Base-by-base conservation (phyloP, 2,329 filamentous ascomycete species). In the Exserohilum turcica region DNA sequence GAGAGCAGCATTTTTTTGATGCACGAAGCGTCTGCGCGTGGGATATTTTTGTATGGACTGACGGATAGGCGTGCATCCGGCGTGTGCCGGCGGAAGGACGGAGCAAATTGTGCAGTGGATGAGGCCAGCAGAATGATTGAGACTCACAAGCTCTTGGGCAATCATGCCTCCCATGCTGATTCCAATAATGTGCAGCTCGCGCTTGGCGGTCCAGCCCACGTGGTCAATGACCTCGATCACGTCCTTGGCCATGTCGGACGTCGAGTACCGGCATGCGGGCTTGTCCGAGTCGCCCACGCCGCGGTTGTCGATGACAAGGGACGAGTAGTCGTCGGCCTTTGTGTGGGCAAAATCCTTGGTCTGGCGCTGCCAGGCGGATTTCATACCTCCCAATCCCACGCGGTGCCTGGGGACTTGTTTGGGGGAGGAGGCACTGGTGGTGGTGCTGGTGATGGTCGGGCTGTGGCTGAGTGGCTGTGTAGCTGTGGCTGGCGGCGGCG, bases 91-190 rank as follows among this genome's bases (percentile, higher is more conserved):
- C 42, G 16, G 31, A 32, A 21, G 33, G 58, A 60, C 57, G 49
- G 43, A 33, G 52, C 8, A 40, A 43, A 31, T 43, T 49, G 15
- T 31, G 18, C 55, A 44, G 42, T 46, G 19, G 36, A 15, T 33
- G 29, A 46, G 13, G 43, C 35, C 36, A 15, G 19, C 42, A 38
- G 39, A 28, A 45, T 37, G 50, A 24, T 43, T 24, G 48, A 33
- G 49, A 68, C 75, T 66, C 72, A 81, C 83, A 3, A 96, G 68
- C 76, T 96, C 92, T 74, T 96, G 92, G 2, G 90, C 85, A 65
- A 96, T 93, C 92, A 96, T 96, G 67, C 92, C 91, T 59, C 91
- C 91, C 83, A 96, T 89, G 54, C 87, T 91, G 60, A 93, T 86
- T 50, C 91, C 92, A 29, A 89, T 79, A 46, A 95, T 72, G 76